A percentile compares a stretch with the other conserved stretches of the same genome.
phyloP scores from a whole-genome alignment of 345 rosid species.

The Linum tenue region DNA sequence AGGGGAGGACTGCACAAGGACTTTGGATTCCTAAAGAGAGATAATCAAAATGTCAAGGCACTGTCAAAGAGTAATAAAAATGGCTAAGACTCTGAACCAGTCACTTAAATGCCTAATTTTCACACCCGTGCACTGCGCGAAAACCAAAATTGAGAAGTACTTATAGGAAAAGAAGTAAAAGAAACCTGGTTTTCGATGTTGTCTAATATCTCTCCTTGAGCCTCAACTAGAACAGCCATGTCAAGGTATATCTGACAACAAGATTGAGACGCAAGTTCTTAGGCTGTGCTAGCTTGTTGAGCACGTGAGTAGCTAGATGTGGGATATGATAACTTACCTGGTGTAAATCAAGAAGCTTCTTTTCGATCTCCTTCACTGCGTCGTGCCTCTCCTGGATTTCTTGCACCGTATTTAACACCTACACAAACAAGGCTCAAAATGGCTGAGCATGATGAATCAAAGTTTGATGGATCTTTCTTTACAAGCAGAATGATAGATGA shows the following conservation, averaged over 20 bases:
- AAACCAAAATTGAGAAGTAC: no score
- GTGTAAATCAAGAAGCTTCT: slow-evolving; percentile 80
- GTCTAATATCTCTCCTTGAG: slow-evolving; percentile 63
- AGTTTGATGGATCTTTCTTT: no score
- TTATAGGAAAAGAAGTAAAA: slow-evolving; percentile 8
- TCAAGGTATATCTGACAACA: slow-evolving; percentile 50
- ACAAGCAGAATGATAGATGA: neutral
- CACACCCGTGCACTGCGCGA: no score
- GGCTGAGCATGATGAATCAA: neutral
- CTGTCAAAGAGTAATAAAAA: no score
- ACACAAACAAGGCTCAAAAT: slow-evolving; percentile 8
- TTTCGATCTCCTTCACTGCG: slow-evolving; percentile 78
- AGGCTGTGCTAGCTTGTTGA: neutral
- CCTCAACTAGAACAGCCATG: slow-evolving; percentile 64
- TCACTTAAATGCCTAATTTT: no score
- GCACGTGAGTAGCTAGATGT: neutral
- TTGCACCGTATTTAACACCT: slow-evolving; percentile 76
- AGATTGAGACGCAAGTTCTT: slow-evolving; percentile 10
- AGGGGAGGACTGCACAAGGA: no score
- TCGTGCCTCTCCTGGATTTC: slow-evolving; percentile 98
- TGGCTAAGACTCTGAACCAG: no score
- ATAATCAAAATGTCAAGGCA: no score
- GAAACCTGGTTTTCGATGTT: slow-evolving; percentile 65
- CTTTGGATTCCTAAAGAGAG: no score
- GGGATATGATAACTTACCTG: slow-evolving; percentile 38